phyloP scores from a whole-genome alignment of 768 basidiomycete species.

The Suillus weaverae region DNA sequence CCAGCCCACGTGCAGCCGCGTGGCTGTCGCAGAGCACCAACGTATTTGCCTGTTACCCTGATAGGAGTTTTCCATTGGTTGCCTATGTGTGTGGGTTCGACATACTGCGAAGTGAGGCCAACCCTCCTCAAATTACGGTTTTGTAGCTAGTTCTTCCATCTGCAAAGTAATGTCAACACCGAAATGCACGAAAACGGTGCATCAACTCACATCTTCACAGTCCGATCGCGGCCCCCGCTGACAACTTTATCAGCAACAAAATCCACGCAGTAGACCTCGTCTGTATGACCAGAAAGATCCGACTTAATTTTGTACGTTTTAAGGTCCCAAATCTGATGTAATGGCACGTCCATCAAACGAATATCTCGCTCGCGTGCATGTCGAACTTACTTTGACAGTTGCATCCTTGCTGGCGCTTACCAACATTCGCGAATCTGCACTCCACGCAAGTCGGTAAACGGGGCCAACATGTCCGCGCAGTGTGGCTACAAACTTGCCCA shows the following conservation, averaged over 20 bases:
- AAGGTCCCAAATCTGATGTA: conserved; percentile 87
- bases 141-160: conserved; percentile 31
- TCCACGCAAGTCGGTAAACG: conserved; percentile 95
- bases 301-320: conserved; percentile 94
- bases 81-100: neutral
- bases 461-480: conserved; percentile 91
- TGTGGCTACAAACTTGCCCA: conserved; percentile 87
- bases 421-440: conserved; percentile 87
- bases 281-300: conserved; percentile 94
- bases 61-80: neutral
- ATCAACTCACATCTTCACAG: conserved; percentile 83
- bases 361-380: neutral
- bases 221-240: conserved; percentile 91
- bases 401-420: conserved; percentile 96
- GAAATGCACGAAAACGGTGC: neutral
- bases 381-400: conserved; percentile 78
- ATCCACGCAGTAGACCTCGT: conserved; percentile 99
- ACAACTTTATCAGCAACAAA: conserved; percentile 99
- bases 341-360: neutral
- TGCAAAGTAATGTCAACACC: conserved; percentile 11
- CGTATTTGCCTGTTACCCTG: neutral
- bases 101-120: neutral
- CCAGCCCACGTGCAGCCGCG: neutral
- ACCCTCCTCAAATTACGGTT: neutral
- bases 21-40: neutral